Percentiles rank a stretch among this genome's conserved stretches.
These are phyloP conservation scores for Cutaneotrichosporon arboriforme DNA, from an alignment of 1,284 basidiomycete genomes.

Conservation along the genomic window DNA sequence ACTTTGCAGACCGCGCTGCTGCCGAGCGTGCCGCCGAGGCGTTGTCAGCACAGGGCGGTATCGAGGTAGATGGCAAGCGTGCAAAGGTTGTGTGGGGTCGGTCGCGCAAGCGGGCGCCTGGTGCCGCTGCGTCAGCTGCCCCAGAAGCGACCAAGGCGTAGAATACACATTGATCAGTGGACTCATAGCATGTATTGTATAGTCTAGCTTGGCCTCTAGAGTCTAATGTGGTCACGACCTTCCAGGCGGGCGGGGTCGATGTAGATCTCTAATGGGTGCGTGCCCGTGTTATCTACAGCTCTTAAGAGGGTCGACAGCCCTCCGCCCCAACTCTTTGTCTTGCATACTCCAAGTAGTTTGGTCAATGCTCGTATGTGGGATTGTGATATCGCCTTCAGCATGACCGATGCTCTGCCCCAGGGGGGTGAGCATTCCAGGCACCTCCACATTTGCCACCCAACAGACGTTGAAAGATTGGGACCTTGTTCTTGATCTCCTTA, in stretches of 20 bases:
- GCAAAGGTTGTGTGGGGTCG: conserved; percentile 78
- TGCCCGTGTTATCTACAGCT: too few relatives aligned
- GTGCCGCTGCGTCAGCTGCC: not conserved
- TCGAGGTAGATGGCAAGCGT: conserved; percentile 73
- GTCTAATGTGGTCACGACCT: too few relatives aligned
- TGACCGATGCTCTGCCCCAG: too few relatives aligned
- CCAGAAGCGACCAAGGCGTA: too few relatives aligned
- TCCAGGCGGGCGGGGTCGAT: too few relatives aligned
- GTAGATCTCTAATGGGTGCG: too few relatives aligned
- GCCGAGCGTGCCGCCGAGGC: conserved; percentile 83
- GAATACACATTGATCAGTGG: not conserved
- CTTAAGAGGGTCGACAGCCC: too few relatives aligned
- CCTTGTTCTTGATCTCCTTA: not conserved
- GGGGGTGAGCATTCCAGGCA: not conserved
- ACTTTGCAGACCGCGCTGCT: conserved; percentile 71
- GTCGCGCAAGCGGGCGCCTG: conserved; percentile 49
- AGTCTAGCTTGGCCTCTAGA: too few relatives aligned
- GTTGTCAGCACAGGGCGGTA: conserved; percentile 66
- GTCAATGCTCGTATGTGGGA: too few relatives aligned
- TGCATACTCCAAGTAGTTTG: too few relatives aligned
- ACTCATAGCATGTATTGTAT: not conserved
- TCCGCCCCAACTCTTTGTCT: too few relatives aligned
- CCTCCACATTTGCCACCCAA: conserved; percentile 10
- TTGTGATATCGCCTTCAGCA: too few relatives aligned
- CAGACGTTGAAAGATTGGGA: not conserved